Percentiles rank a stretch among this genome's conserved stretches.
Conservation (phyloP, 257 asterid species). For the Anisodus tanguticus region DNA sequence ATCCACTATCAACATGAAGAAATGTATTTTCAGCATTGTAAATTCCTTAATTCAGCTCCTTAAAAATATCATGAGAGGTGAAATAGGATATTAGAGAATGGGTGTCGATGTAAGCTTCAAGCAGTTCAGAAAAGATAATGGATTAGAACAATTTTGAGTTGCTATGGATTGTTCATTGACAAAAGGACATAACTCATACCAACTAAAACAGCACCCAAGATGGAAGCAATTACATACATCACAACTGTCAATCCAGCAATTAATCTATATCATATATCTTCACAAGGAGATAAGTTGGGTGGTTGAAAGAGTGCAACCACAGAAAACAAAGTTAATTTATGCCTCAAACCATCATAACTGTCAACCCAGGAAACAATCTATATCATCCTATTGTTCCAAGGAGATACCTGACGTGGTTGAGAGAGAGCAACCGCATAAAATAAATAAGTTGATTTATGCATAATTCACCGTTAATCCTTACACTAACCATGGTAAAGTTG, state of each 20-base stretch:
- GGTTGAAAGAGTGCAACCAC: not conserved
- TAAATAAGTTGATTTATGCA: not conserved
- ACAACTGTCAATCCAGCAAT: too few relatives aligned
- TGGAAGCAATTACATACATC: not conserved
- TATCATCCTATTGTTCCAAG: not conserved
- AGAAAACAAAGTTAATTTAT: not conserved
- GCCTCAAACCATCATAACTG: not conserved
- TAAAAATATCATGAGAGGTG: not conserved
- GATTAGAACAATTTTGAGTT: not conserved
- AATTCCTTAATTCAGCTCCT: not conserved
- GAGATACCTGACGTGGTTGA: not conserved
- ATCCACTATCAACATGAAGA: not conserved
- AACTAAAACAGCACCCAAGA: not conserved
- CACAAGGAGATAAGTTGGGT: not conserved
- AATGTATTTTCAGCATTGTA: not conserved
- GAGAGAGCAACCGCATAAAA: not conserved
- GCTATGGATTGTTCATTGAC: not conserved
- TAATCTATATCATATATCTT: too few relatives aligned
- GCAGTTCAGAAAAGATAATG: not conserved
- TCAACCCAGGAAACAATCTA: conserved; percentile 10
- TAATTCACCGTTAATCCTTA: not conserved
- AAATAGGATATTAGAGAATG: conserved; percentile 5
- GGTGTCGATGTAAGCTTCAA: not conserved
- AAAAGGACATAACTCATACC: not conserved
- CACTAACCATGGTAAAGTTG: not conserved